Conservation (phyloP, 2,329 filamentous ascomycete species). For the Gremmenia infestans region DNA sequence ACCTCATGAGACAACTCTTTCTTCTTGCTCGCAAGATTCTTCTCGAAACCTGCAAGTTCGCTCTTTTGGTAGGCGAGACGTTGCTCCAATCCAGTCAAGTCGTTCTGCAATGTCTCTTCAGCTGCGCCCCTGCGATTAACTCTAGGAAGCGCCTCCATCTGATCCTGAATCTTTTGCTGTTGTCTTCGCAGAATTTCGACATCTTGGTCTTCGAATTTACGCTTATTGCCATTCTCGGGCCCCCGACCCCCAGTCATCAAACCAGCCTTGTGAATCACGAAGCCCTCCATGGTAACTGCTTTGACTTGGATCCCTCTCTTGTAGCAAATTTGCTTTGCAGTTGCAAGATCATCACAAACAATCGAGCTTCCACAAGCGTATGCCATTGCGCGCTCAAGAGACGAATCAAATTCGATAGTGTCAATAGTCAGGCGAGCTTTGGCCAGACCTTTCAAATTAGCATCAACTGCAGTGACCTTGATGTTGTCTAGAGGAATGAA, state of each 20-base stretch:
- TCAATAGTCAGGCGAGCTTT: slow-evolving; percentile 89
- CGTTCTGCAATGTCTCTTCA: slow-evolving; percentile 76
- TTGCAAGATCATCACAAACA: slow-evolving; percentile 81
- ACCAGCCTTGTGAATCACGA: slow-evolving; percentile 92
- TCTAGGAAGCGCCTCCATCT: slow-evolving; percentile 76
- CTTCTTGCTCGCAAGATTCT: slow-evolving; percentile 79
- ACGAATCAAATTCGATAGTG: slow-evolving; percentile 87
- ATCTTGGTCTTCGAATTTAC: slow-evolving; percentile 85
- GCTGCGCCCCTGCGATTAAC: slow-evolving; percentile 68
- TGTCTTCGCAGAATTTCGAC: slow-evolving; percentile 78
- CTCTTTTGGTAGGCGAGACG: slow-evolving; percentile 66
- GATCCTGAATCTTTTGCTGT: slow-evolving; percentile 68
- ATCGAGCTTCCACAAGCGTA: slow-evolving; percentile 94
- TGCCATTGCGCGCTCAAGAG: slow-evolving; percentile 84
- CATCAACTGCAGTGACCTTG: slow-evolving; percentile 86
- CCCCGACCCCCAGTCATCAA: slow-evolving; percentile 94
- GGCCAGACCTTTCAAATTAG: slow-evolving; percentile 82
- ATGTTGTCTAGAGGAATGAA: slow-evolving; percentile 98
- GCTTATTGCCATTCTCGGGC: slow-evolving; percentile 66
- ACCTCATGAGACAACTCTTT: slow-evolving; percentile 72
- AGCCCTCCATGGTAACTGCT: slow-evolving; percentile 91
- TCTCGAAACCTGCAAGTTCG: slow-evolving; percentile 72
- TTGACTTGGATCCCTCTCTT: slow-evolving; percentile 80
- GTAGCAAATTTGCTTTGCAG: slow-evolving; percentile 88
- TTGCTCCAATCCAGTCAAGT: slow-evolving; percentile 75